Evolutionary conservation across 306 rosid genomes (phyloP).

Genomic region (Lathyrus aphaca): DNA sequence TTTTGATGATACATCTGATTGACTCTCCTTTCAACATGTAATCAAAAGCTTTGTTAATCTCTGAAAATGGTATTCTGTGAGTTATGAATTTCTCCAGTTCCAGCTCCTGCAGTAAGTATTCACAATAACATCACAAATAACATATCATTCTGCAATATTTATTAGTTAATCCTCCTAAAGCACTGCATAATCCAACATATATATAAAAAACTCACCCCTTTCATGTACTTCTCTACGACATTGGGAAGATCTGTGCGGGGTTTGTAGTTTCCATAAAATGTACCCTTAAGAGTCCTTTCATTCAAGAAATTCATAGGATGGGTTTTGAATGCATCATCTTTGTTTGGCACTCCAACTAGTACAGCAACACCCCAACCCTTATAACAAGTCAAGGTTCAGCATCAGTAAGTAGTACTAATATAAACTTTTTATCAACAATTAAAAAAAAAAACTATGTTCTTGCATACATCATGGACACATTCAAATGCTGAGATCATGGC

Average conservation of each 20-base stretch:
- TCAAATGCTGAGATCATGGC: conserved; percentile 94
- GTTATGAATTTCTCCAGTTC: conserved; percentile 82
- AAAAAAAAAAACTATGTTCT: background rate
- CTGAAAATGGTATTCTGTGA: conserved; percentile 61
- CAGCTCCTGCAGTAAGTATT: conserved; percentile 53
- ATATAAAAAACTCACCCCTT: conserved; percentile 44
- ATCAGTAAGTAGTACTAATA: background rate
- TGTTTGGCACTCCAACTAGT: conserved; percentile 86
- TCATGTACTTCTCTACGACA: conserved; percentile 81
- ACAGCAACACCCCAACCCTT: conserved; percentile 99
- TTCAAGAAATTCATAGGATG: conserved; percentile 71
- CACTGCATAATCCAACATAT: background rate
- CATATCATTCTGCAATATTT: no score
- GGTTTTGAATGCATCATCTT: conserved; percentile 84
- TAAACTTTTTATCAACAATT: background rate
- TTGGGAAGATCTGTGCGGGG: conserved; percentile 77
- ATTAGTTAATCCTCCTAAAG: background rate
- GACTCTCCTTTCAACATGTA: conserved; percentile 69
- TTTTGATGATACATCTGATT: conserved; percentile 65
- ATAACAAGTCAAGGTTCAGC: conserved; percentile 17
- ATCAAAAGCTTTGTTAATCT: conserved; percentile 78
- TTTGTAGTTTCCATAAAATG: conserved; percentile 93
- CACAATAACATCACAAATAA: background rate
- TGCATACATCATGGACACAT: conserved; percentile 82
- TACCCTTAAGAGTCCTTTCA: conserved; percentile 90